Base-by-base conservation (phyloP, 2,329 filamentous ascomycete species). In the Pyrenochaeta sp. region DNA sequence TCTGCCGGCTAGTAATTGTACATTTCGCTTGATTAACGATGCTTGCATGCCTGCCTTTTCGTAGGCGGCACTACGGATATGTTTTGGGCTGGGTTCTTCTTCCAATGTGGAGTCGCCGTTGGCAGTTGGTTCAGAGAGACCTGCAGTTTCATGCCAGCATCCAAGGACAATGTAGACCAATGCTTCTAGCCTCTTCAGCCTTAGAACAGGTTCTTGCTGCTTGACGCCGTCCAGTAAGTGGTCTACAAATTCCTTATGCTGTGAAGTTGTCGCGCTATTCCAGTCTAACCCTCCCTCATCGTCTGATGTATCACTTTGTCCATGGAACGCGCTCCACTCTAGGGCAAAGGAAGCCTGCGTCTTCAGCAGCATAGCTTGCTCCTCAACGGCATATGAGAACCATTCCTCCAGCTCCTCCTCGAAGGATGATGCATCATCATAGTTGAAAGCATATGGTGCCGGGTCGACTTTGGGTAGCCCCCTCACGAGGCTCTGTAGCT, bases 351-450 rank as follows among this genome's bases (percentile, higher is more conserved):
- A 87, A 32, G 86, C 82, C 69, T 91, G 90, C 17, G 90, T 88
- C 47, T 88, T 85, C 47, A 90, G 84, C 43, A 97, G 81, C 67
- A 93, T 88, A 41, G 89, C 84, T 78, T 91, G 90, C 72, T 98
- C 93, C 76, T 90, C 90, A 58, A 92, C 88, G 65, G 90, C 90
- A 77, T 98, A 97, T 47, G 89, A 87, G 76, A 99, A 99, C 95
- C 95, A 99, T 78, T 99, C 95, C 72, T 98, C 92, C 42, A 99
- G 83, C 79, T 99, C 95, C 60, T 95, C 91, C 15, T 90, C 87
- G 65, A 96, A 89, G 0, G 75, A 77, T 15, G 81, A 78, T 7
- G 80, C 76, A 67, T 83, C 81, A 41, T 77, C 72, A 59, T 83
- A 83, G 27, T 74, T 85, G 73, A 97, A 99, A 56, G 95, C 92